Percentiles rank a stretch among this genome's conserved stretches.
These are phyloP conservation scores for Lizanozyma gosingica DNA, from an alignment of 1,139 yeast genomes.

Conservation along the genomic window DNA sequence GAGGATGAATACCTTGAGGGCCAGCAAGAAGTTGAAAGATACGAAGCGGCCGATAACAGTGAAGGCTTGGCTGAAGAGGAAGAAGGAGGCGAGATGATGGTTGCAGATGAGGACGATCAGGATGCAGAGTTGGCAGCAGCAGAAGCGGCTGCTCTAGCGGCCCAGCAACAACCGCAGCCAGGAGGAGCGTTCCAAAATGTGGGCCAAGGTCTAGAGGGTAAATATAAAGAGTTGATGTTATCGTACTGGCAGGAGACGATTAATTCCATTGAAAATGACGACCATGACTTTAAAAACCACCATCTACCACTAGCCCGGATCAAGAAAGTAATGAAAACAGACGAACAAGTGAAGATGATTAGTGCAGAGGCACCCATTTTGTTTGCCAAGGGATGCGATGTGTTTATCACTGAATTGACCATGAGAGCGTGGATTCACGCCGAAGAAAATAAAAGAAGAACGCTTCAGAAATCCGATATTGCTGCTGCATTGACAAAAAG, in stretches of 20 bases:
- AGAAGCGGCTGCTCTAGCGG: conserved; percentile 41
- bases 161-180: conserved; percentile 36
- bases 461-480: conserved; percentile 87
- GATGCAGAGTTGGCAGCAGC: conserved; percentile 34
- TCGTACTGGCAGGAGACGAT: conserved; percentile 96
- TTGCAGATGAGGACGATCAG: conserved; percentile 35
- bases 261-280: conserved; percentile 81
- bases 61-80: conserved; percentile 75
- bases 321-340: conserved; percentile 95
- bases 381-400: conserved; percentile 96
- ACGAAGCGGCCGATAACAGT: conserved; percentile 88
- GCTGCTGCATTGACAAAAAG: conserved; percentile 92
- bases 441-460: conserved; percentile 88
- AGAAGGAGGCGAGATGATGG: conserved; percentile 47
- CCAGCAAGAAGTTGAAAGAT: conserved; percentile 32
- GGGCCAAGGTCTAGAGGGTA: conserved; percentile 84
- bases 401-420: conserved; percentile 90
- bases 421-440: conserved; percentile 99
- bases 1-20: background rate
- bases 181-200: conserved; percentile 84
- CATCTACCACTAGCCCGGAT: conserved; percentile 92
- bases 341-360: conserved; percentile 94
- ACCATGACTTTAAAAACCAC: conserved; percentile 88
- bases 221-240: conserved; percentile 80
- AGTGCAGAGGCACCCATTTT: conserved; percentile 96